These are phyloP conservation scores for Dryas integrifolia DNA, from an alignment of 331 rosid genomes.

Conservation along the genomic window DNA sequence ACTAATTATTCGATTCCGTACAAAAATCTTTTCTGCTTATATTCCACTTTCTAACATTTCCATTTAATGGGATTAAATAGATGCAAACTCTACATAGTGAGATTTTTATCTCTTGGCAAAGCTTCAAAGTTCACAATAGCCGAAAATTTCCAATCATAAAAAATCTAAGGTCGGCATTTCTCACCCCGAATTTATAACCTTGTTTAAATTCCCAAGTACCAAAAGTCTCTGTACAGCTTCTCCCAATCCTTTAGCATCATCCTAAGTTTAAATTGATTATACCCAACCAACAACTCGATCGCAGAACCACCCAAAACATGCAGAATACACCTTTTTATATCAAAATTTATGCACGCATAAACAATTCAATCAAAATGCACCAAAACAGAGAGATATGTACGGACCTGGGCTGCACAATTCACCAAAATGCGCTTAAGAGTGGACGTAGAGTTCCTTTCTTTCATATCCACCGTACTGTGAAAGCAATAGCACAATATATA, in stretches of 20 bases:
- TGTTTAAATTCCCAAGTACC: background rate
- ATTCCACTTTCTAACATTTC: background rate
- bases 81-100: background rate
- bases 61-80: background rate
- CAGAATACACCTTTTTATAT: background rate
- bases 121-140: background rate
- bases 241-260: background rate
- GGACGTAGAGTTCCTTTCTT: conserved; percentile 64
- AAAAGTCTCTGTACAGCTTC: background rate
- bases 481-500: conserved; percentile 3
- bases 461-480: conserved; percentile 65
- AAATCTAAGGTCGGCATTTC: background rate
- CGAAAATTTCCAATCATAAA: background rate
- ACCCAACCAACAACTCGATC: background rate
- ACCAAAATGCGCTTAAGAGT: conserved; percentile 65
- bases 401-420: conserved; percentile 84
- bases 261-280: background rate
- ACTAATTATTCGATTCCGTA: background rate
- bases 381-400: background rate
- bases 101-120: background rate
- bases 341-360: conserved; percentile 1
- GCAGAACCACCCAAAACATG: background rate
- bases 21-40: background rate
- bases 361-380: background rate
- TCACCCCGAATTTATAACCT: background rate